A percentile compares a stretch with the other conserved stretches of the same genome.
Conservation (phyloP, 2,329 filamentous ascomycete genomes). For the Lecanicillium sp. region DNA sequence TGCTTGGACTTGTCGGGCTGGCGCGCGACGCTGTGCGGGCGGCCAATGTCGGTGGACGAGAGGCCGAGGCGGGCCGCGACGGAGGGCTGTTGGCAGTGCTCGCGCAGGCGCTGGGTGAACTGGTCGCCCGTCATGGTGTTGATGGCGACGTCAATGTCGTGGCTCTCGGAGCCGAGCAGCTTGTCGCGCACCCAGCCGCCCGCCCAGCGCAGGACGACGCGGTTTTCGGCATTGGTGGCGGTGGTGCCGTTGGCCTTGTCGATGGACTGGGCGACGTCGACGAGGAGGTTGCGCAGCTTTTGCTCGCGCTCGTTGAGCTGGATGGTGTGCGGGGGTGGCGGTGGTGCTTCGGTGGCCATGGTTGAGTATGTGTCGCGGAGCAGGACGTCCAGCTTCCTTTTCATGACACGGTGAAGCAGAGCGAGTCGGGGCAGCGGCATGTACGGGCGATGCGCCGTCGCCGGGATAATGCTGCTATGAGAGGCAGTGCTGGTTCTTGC, state of each 20-base stretch:
- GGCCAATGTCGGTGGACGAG: constrained; percentile 54
- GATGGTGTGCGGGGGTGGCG: constrained; percentile 25
- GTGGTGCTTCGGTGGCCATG: constrained; percentile 12
- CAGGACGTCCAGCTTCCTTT: constrained; percentile 24
- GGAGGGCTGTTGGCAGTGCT: constrained; percentile 56
- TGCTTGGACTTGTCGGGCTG: constrained; percentile 98
- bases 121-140: constrained; percentile 76
- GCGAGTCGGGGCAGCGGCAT: constrained; percentile 6
- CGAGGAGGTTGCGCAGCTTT: constrained; percentile 65
- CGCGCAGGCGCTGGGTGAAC: constrained; percentile 62
- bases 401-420: constrained; percentile 19
- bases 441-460: too few relatives aligned
- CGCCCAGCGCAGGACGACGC: constrained; percentile 65
- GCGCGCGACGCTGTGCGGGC: constrained; percentile 78
- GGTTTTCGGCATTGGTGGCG: constrained; percentile 31
- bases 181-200: constrained; percentile 87
- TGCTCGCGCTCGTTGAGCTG: constrained; percentile 62
- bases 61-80: constrained; percentile 56
- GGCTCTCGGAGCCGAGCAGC: constrained; percentile 61
- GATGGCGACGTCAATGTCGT: constrained; percentile 82
- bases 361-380: constrained; percentile 14
- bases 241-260: constrained; percentile 34
- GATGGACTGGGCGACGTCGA: constrained; percentile 67
- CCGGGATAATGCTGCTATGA: too few relatives aligned
- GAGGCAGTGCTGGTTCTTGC: too few relatives aligned